These are phyloP conservation scores for Cordia subcordata DNA, from an alignment of 257 asterid genomes.

Conservation along the genomic window DNA sequence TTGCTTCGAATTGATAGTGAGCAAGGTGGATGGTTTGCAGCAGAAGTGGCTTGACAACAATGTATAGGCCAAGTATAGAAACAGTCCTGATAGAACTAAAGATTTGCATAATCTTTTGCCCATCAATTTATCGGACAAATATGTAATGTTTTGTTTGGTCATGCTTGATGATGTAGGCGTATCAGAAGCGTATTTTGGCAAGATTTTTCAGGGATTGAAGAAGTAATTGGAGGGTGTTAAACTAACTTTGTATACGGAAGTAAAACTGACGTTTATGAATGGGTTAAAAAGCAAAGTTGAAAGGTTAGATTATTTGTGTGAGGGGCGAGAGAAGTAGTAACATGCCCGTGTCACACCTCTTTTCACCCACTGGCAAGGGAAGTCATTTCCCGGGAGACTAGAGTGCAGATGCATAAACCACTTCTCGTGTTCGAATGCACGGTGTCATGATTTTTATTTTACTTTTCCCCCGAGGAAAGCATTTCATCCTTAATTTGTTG, in stretches of 20 bases:
- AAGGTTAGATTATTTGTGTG: not conserved
- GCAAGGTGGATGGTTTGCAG: conserved; percentile 29
- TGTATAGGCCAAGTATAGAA: conserved; percentile 21
- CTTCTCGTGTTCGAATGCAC: not conserved
- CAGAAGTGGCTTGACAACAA: conserved; percentile 29
- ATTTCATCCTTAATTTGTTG: too few species aligned
- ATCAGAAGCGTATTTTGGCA: not conserved
- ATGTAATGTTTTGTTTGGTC: conserved; percentile 7
- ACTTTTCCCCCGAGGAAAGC: too few species aligned
- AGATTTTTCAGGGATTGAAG: conserved; percentile 3
- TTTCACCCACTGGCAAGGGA: not conserved
- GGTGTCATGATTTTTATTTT: too few species aligned
- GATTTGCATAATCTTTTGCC: conserved; percentile 26
- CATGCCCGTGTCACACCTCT: too few species aligned
- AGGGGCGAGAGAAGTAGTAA: not conserved
- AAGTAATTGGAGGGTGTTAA: not conserved
- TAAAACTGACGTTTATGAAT: too few species aligned
- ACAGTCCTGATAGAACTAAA: conserved; percentile 17
- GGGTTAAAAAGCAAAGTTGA: not conserved
- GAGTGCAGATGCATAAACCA: too few species aligned
- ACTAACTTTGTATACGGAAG: too few species aligned
- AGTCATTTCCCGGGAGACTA: not conserved
- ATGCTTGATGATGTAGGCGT: conserved; percentile 1
- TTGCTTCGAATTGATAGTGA: conserved; percentile 7
- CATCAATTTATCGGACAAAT: not conserved